Evolutionary conservation across 805 yeast species (phyloP).

Genomic region (Wickerhamia fluorescens): DNA sequence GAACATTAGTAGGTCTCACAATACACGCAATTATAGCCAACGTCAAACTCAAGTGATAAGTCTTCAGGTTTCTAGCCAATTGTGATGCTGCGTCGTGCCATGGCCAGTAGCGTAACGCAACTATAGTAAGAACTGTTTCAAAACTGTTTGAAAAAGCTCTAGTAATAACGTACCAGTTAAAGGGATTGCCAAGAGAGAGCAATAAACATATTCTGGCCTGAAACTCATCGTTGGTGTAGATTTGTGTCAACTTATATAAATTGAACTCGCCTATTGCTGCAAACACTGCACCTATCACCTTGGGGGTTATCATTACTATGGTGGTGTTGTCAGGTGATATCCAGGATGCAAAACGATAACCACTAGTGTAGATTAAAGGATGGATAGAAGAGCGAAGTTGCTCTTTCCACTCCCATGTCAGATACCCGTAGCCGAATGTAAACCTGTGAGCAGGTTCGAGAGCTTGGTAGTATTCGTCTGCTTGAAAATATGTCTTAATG

Average conservation of each 20-base stretch:
- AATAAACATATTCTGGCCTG: constrained; percentile 38
- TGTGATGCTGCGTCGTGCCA: too few species aligned
- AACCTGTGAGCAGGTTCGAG: constrained; percentile 82
- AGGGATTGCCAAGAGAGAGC: constrained; percentile 56
- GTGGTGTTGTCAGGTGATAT: constrained; percentile 16
- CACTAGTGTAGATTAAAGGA: constrained; percentile 60
- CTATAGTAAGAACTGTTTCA: constrained; percentile 64
- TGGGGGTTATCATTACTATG: constrained; percentile 47
- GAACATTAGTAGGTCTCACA: constrained; percentile 76
- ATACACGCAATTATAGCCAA: constrained; percentile 57
- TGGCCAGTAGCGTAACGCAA: constrained; percentile 69
- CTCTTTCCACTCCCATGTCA: constrained; percentile 92
- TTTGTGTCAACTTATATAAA: constrained; percentile 41
- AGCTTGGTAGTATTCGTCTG: constrained; percentile 93
- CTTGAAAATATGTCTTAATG: constrained; percentile 77
- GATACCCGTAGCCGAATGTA: constrained; percentile 72
- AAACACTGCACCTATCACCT: constrained; percentile 57
- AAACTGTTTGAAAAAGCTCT: constrained; percentile 82
- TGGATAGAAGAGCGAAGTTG: constrained; percentile 73
- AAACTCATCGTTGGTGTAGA: constrained; percentile 23
- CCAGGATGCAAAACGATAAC: constrained; percentile 19
- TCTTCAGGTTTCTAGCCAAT: constrained; percentile 7
- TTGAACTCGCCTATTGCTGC: constrained; percentile 69
- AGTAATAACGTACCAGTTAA: constrained; percentile 75
- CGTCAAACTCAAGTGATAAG: constrained; percentile 31